Evolutionary conservation across 164 flowering plant genomes (phyloP).

Genomic region (Taxillus chinensis): DNA sequence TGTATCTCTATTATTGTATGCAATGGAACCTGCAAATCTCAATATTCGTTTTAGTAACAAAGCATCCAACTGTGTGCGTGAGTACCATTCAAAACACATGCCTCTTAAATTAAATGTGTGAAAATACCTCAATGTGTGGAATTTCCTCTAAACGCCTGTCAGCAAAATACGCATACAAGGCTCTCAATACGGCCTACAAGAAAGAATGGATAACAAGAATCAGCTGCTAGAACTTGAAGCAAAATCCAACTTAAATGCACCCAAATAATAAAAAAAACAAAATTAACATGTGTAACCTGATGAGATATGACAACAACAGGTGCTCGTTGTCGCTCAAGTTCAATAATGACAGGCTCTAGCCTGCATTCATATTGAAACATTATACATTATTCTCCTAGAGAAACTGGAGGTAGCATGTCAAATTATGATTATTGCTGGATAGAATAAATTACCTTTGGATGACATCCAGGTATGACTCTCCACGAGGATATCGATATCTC

Average conservation of each 20-base stretch:
- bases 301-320: conserved; percentile 96
- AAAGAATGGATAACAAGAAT: background rate
- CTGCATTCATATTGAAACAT: conserved; percentile 27
- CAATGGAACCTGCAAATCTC: conserved; percentile 65
- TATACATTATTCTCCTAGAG: background rate
- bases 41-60: background rate
- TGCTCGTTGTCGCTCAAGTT: conserved; percentile 93
- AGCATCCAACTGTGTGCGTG: background rate
- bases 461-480: conserved; percentile 96
- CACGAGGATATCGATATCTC: conserved; percentile 96
- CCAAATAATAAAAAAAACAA: background rate
- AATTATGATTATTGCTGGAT: background rate
- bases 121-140: conserved; percentile 87
- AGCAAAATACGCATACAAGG: conserved; percentile 95
- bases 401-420: background rate
- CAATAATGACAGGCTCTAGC: conserved; percentile 96
- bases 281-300: conserved; percentile 41
- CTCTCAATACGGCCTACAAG: conserved; percentile 85
- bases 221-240: background rate
- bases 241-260: background rate
- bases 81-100: no score
- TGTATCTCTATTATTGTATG: conserved; percentile 97
- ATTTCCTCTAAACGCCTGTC: conserved; percentile 92
- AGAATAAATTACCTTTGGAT: conserved; percentile 70
- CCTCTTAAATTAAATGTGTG: background rate